phyloP scores from a whole-genome alignment of 805 yeast species.

The Candida boidinii region DNA sequence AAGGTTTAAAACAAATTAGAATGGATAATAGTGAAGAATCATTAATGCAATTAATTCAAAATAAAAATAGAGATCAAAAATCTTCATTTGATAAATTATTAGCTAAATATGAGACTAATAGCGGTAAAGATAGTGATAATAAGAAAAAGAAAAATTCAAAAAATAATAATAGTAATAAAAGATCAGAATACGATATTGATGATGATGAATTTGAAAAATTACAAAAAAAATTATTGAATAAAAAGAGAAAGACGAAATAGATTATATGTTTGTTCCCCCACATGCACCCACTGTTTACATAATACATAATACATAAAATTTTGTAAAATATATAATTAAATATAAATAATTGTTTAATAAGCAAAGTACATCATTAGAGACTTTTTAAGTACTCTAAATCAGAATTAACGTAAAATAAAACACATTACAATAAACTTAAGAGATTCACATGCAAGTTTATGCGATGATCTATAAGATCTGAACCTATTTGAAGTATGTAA shows the following conservation, averaged over 20 bases:
- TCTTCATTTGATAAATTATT: constrained; percentile 37
- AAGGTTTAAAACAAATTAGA: neutral
- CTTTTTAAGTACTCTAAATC: no score
- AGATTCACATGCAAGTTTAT: no score
- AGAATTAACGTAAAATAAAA: no score
- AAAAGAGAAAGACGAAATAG: constrained; percentile 2
- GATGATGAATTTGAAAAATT: constrained; percentile 44
- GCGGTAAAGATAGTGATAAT: constrained; percentile 25
- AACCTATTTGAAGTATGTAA: no score
- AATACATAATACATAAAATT: no score
- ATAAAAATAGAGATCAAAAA: constrained; percentile 34
- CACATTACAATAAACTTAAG: no score
- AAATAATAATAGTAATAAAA: constrained; percentile 4
- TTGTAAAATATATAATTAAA: no score
- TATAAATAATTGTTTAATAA: no score
- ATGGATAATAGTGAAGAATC: constrained; percentile 28
- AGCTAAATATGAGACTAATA: constrained; percentile 45
- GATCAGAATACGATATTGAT: constrained; percentile 26
- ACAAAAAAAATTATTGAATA: constrained; percentile 24
- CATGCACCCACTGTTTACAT: no score
- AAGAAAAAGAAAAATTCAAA: constrained; percentile 20
- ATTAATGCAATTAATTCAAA: constrained; percentile 39
- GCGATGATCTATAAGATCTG: no score
- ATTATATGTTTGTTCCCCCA: neutral
- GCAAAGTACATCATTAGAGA: no score